phyloP scores from a whole-genome alignment of 2,329 filamentous ascomycete species.

The Aspergillus flavus region DNA sequence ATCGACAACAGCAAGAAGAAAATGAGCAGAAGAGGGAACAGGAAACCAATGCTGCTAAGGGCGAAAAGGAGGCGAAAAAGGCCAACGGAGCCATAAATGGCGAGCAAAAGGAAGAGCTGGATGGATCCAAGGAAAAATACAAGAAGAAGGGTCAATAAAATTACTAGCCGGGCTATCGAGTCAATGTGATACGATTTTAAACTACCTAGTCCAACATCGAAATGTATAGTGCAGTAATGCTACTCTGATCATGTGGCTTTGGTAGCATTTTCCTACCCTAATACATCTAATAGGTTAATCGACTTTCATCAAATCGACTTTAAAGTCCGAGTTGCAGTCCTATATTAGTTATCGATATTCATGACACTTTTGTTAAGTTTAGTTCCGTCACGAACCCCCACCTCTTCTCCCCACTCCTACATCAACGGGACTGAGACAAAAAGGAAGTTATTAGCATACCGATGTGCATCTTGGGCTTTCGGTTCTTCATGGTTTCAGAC shows the following conservation, averaged over 20 bases:
- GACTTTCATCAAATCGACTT: neutral
- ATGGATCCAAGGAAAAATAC: constrained; percentile 60
- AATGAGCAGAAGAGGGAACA: constrained; percentile 80
- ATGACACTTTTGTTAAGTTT: neutral
- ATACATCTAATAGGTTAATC: neutral
- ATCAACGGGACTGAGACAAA: neutral
- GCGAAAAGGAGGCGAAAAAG: constrained; percentile 63
- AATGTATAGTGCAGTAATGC: constrained; percentile 33
- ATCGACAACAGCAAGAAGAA: constrained; percentile 94
- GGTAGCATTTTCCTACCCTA: neutral
- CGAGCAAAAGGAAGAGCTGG: constrained; percentile 60
- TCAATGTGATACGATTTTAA: constrained; percentile 33
- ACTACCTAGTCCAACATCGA: constrained; percentile 24
- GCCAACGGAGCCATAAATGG: constrained; percentile 48
- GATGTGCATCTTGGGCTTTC: neutral
- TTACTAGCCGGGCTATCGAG: constrained; percentile 15
- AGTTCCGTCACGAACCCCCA: neutral
- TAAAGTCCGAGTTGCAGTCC: neutral
- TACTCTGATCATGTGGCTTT: neutral
- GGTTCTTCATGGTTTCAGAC: neutral
- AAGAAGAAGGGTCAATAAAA: constrained; percentile 54
- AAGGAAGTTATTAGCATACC: neutral
- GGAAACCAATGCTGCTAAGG: constrained; percentile 64
- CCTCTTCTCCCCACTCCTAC: neutral
- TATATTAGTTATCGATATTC: neutral